Evolutionary conservation across 164 flowering plant species (phyloP), one percentile per base, ranked within the genome.

Genomic region (Cinnamomum chago): DNA sequence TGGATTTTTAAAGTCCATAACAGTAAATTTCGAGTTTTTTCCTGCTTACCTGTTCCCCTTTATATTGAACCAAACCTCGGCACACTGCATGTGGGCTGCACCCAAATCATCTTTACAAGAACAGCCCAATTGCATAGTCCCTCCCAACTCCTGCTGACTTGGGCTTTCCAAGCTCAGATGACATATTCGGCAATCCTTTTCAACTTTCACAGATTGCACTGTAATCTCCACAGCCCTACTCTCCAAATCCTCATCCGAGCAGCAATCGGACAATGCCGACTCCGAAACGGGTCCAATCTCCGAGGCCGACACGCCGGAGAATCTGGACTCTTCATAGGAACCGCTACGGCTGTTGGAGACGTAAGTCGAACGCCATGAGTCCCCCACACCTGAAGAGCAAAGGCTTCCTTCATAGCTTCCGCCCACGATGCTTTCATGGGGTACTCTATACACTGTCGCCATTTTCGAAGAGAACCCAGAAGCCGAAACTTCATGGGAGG

Each of bases 11-110:
- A 10, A 6, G 20, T 7, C 15, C 23, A 23, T 17, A 35, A 28
- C 12, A 47, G 30, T 18, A 25, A 30, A 72, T 18, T 11, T 30
- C 10, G 2, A 35, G 47, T 17, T 5, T 22, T 50, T 24, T 28
- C 67, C 27, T 33, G 83, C 94, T 86, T 75, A 94, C 98, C 89
- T 94, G 82, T 92, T 91, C 40, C 98, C 98, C 78, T 78, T 92
- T 67, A 94, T 91, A 76, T 89, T 94, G 90, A 94, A 94, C 98
- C 98, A 94, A 51, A 91, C 83, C 76, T 94, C 98, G 4, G 98
- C 98, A 78, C 98, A 94, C 25, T 89, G 85, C 68, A 82, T 90
- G 75, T 94, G 98, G 3, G 94, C 96, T 76, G 91, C 92, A 81
- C 91, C 97, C 81, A 94, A 85, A 79, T 94, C 98, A 66, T 90